Conservation (phyloP, 768 basidiomycete species). For the Russula sp. region DNA sequence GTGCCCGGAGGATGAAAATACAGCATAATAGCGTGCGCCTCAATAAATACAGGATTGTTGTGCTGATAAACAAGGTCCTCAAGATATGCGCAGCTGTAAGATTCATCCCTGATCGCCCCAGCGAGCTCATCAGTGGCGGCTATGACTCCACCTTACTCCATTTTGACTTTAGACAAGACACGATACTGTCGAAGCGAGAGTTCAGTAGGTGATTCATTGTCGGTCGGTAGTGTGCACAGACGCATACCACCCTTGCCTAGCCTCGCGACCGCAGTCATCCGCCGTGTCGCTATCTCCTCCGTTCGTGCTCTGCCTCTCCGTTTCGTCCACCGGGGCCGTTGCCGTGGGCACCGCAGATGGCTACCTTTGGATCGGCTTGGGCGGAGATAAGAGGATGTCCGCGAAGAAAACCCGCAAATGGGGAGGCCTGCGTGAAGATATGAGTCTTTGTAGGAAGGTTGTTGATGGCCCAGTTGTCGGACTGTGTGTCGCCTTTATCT, state of each 20-base stretch:
- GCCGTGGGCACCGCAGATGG: conserved; percentile 76
- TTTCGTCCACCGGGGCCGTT: conserved; percentile 52
- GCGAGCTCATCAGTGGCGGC: conserved; percentile 70
- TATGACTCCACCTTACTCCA: conserved; percentile 67
- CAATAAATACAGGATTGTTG: background rate
- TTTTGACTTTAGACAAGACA: conserved; percentile 53
- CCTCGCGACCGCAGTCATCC: conserved; percentile 33
- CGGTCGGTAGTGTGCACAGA: conserved; percentile 6
- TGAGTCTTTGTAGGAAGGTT: conserved; percentile 40
- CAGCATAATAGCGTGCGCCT: conserved; percentile 54
- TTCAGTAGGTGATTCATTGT: conserved; percentile 38
- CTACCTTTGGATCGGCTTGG: conserved; percentile 57
- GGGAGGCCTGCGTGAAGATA: conserved; percentile 54
- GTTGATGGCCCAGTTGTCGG: conserved; percentile 72
- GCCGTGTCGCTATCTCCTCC: conserved; percentile 64
- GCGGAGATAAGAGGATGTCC: conserved; percentile 46
- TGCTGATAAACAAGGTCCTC: conserved; percentile 3
- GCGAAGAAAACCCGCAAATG: conserved; percentile 55
- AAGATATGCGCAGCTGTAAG: conserved; percentile 66
- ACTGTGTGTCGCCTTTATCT: conserved; percentile 37
- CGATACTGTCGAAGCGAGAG: conserved; percentile 48
- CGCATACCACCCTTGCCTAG: conserved; percentile 23
- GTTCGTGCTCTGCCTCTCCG: conserved; percentile 56
- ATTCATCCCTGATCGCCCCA: conserved; percentile 65
- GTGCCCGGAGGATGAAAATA: conserved; percentile 49